phyloP scores from a whole-genome alignment of 768 basidiomycete species.

The Auricularia sp. region DNA sequence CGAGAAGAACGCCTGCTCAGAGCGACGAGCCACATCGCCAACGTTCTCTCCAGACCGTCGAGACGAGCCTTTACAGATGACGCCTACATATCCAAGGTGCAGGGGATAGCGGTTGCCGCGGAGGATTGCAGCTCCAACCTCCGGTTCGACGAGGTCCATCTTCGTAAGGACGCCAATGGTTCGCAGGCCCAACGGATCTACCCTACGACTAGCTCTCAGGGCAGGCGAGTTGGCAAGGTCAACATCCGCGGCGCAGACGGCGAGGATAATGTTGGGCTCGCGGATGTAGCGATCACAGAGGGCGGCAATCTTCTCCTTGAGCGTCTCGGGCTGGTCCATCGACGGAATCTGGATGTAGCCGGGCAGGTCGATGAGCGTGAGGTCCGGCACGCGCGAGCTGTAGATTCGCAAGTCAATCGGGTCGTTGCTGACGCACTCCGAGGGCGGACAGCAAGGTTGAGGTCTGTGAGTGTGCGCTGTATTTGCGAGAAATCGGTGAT shows the following conservation, averaged over 20 bases:
- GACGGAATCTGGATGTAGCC: slow-evolving; percentile 95
- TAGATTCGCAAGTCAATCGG: slow-evolving; percentile 97
- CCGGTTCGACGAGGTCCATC: slow-evolving; percentile 92
- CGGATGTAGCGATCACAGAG: slow-evolving; percentile 96
- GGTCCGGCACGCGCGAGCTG: slow-evolving; percentile 90
- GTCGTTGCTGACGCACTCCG: slow-evolving; percentile 84
- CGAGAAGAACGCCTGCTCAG: slow-evolving; percentile 61
- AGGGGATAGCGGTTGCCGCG: slow-evolving; percentile 91
- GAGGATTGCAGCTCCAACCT: slow-evolving; percentile 71
- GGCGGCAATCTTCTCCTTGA: slow-evolving; percentile 84
- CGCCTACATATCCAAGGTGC: slow-evolving; percentile 94
- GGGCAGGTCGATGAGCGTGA: slow-evolving; percentile 94
- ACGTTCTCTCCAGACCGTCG: slow-evolving; percentile 35
- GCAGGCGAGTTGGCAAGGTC: slow-evolving; percentile 98
- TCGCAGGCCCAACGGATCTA: slow-evolving; percentile 88
- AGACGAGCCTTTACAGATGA: slow-evolving; percentile 73
- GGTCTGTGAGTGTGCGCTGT: slow-evolving; percentile 85
- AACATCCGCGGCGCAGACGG: slow-evolving; percentile 96
- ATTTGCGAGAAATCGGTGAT: slow-evolving; percentile 87
- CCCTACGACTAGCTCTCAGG: slow-evolving; percentile 80
- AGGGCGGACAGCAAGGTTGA: slow-evolving; percentile 91
- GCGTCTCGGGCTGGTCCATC: slow-evolving; percentile 87
- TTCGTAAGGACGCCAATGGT: slow-evolving; percentile 98
- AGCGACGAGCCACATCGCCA: slow-evolving; percentile 39
- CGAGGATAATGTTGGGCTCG: slow-evolving; percentile 99